Percentiles rank a stretch among this genome's conserved stretches.
Evolutionary conservation across 202 grass and related monocot genomes (phyloP).

Genomic region (Bolboschoenoplectus hybrid): DNA sequence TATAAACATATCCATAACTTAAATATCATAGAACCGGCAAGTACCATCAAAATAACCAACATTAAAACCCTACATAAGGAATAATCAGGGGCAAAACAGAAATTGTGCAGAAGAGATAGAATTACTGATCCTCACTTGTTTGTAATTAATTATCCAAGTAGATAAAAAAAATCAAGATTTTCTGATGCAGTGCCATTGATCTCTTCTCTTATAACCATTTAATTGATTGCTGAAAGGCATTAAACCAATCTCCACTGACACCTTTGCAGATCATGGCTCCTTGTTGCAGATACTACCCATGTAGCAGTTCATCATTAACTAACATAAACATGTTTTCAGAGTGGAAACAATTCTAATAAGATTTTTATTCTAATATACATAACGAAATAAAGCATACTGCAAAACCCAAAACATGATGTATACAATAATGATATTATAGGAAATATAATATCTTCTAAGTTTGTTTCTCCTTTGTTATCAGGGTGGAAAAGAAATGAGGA

Average conservation of each 20-base stretch:
- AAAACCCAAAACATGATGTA: background rate
- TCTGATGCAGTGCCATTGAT: too few species aligned
- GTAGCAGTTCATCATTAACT: too few species aligned
- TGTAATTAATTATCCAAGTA: conserved; percentile 26
- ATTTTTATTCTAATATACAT: background rate
- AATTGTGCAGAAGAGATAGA: background rate
- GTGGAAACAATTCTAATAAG: too few species aligned
- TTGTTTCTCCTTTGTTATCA: background rate
- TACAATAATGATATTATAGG: too few species aligned
- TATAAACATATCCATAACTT: conserved; percentile 46
- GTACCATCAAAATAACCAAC: conserved; percentile 67
- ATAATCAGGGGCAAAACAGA: conserved; percentile 30
- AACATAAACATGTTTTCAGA: too few species aligned
- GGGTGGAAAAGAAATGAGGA: background rate
- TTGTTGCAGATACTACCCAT: too few species aligned
- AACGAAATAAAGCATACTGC: background rate
- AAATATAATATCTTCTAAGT: background rate
- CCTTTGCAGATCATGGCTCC: too few species aligned
- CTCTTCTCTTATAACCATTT: too few species aligned
- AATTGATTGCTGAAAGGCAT: too few species aligned
- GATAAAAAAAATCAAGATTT: too few species aligned
- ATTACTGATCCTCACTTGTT: background rate
- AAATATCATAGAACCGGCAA: conserved; percentile 80
- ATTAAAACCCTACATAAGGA: conserved; percentile 41
- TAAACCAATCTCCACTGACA: too few species aligned